Conservation (phyloP, 805 yeast genomes). For the Wickerhamiella dianesei region DNA sequence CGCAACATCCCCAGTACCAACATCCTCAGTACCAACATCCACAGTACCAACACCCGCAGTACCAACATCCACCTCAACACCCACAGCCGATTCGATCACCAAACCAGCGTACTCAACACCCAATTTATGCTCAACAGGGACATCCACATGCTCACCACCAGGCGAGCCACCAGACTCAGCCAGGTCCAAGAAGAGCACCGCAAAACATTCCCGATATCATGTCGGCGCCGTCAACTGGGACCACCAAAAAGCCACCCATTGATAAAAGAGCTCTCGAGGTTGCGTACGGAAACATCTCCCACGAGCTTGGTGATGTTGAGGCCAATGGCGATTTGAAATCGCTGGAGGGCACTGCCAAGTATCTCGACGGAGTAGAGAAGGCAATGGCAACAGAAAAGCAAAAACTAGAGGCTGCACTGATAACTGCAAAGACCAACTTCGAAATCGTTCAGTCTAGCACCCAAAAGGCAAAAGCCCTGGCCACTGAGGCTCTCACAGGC, state of each 20-base stretch:
- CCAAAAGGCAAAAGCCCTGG: conserved; percentile 21
- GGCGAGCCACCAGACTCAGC: too few species aligned
- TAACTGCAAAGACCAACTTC: conserved; percentile 23
- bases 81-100: too few species aligned
- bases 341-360: conserved; percentile 26
- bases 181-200: too few species aligned
- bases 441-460: conserved; percentile 23
- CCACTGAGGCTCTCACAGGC: not conserved
- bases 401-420: conserved; percentile 20
- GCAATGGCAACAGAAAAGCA: conserved; percentile 27
- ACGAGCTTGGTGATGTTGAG: conserved; percentile 18
- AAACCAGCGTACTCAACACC: too few species aligned
- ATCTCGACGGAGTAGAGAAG: conserved; percentile 25
- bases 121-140: too few species aligned
- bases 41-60: too few species aligned
- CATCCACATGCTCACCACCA: too few species aligned
- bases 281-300: conserved; percentile 19
- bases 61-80: too few species aligned
- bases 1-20: conserved; percentile 2
- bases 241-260: not conserved
- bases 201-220: conserved; percentile 1
- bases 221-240: not conserved
- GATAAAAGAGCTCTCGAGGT: conserved; percentile 15
- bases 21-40: too few species aligned
- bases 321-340: conserved; percentile 19